Conservation (phyloP, 495 filamentous ascomycete species). For the Cenococcum geophilum region DNA sequence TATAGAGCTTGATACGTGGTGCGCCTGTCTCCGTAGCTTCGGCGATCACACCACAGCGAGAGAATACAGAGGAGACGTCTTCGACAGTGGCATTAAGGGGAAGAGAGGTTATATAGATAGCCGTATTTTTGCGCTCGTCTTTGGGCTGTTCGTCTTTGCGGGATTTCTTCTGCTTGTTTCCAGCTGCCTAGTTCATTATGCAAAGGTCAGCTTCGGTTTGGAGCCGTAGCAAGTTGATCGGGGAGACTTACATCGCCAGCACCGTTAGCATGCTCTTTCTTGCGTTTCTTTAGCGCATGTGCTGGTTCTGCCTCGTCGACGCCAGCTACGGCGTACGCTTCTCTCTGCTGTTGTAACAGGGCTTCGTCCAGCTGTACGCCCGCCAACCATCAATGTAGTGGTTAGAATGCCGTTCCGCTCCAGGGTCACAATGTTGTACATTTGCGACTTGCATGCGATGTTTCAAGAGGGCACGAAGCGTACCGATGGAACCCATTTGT, state of each 20-base stretch:
- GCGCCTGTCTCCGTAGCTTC: slow-evolving; percentile 85
- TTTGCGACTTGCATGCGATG: slow-evolving; percentile 38
- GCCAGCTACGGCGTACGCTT: slow-evolving; percentile 63
- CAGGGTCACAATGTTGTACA: slow-evolving; percentile 7
- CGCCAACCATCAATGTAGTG: slow-evolving; percentile 8
- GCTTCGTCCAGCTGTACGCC: slow-evolving; percentile 64
- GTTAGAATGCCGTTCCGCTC: slow-evolving; percentile 1
- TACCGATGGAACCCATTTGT: slow-evolving; percentile 58
- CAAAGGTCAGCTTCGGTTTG: neutral
- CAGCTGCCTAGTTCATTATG: neutral
- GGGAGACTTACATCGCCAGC: slow-evolving; percentile 19
- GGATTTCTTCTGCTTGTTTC: slow-evolving; percentile 42
- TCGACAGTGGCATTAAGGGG: slow-evolving; percentile 69
- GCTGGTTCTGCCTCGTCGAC: slow-evolving; percentile 58
- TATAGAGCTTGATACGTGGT: slow-evolving; percentile 75
- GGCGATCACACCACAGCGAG: slow-evolving; percentile 84
- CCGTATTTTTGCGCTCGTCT: slow-evolving; percentile 66
- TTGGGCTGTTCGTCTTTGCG: slow-evolving; percentile 37
- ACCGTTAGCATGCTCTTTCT: slow-evolving; percentile 52
- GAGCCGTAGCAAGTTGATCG: slow-evolving; percentile 3
- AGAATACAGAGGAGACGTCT: slow-evolving; percentile 79
- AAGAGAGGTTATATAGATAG: slow-evolving; percentile 82
- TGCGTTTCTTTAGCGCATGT: slow-evolving; percentile 55
- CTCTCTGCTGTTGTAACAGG: slow-evolving; percentile 68
- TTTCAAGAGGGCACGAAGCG: slow-evolving; percentile 27